A percentile compares a stretch with the other conserved stretches of the same genome.
Conservation (phyloP, 768 basidiomycete species). For the Tricholoma sp. region DNA sequence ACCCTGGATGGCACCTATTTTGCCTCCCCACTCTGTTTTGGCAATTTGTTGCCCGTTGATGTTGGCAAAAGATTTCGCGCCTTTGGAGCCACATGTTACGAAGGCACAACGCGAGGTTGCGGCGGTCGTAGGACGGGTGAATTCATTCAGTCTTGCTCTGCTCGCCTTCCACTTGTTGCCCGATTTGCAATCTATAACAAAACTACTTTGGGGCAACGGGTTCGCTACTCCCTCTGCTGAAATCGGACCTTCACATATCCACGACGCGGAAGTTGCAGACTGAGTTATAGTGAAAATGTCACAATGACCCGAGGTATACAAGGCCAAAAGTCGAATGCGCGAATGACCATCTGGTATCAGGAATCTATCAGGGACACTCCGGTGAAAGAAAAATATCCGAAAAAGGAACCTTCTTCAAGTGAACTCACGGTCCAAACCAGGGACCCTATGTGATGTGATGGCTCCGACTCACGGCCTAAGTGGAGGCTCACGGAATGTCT, state of each 20-base stretch:
- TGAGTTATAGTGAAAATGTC: constrained; percentile 52
- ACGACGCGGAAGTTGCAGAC: constrained; percentile 29
- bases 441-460: constrained; percentile 40
- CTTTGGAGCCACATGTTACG: constrained; percentile 51
- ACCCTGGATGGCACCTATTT: constrained; percentile 43
- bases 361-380: constrained; percentile 1
- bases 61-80: constrained; percentile 50
- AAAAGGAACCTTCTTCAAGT: constrained; percentile 44
- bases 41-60: constrained; percentile 63
- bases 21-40: constrained; percentile 59
- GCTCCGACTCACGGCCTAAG: constrained; percentile 29
- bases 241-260: constrained; percentile 30
- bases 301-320: constrained; percentile 50
- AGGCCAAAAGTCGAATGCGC: constrained; percentile 58
- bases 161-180: constrained; percentile 43
- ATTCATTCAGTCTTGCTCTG: constrained; percentile 35
- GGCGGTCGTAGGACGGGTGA: constrained; percentile 17
- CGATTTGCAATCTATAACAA: constrained; percentile 50
- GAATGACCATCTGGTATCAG: constrained; percentile 34
- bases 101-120: constrained; percentile 28
- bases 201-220: constrained; percentile 42
- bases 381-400: neutral
- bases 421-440: constrained; percentile 66
- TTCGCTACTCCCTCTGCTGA: constrained; percentile 37
- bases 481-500: constrained; percentile 29